Base-by-base conservation (phyloP, 805 yeast species). In the Ogataea pignaliae region DNA sequence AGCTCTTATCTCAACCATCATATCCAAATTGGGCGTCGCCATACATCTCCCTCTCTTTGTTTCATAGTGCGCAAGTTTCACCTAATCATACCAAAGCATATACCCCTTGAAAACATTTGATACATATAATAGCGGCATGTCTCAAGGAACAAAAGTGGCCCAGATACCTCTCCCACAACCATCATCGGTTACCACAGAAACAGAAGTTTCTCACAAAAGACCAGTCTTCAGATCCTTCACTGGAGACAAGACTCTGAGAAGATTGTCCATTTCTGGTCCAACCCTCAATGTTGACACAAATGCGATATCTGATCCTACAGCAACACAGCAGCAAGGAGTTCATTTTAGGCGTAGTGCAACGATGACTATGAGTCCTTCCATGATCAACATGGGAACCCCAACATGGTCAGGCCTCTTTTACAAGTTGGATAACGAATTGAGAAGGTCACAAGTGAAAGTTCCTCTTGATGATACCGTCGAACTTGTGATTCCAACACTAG, bases 401-500 rank as follows among this genome's bases (percentile, higher is more conserved):
- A 43, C 38, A 11, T 44, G 41, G 29, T 31, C 46, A 18, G 30
- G 36, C 4, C 12, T 42, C 10, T 49, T 43, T 30, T 41, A 48
- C 42, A 49, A 53, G 40, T 44, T 61, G 11, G 53, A 46, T 33
- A 50, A 52, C 29, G 65, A 57, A 41, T 50, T 59, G 15, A 54
- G 46, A 37, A 42, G 44, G 34, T 54, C 59, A 4, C 36, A 51
- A 30, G 41, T 37, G 10, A 32, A 38, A 34, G 51, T 50, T 13
- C 37, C 26, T 10, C 18, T 51, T 31, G 47, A 45, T 3, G 43
- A 36, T 30, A 3, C 10, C 14, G 30, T 51, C 29, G 33, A 57
- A 46, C 15, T 58, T 9, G 46, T 39, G 16, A 51, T 65, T 12
- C 71, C 71, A 10, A 49, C 57, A 2, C 26, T 61, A 26, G 65